Percentiles rank a stretch among this genome's conserved stretches.
Conservation (phyloP, 495 filamentous ascomycete genomes). For the Xylaria castorea region DNA sequence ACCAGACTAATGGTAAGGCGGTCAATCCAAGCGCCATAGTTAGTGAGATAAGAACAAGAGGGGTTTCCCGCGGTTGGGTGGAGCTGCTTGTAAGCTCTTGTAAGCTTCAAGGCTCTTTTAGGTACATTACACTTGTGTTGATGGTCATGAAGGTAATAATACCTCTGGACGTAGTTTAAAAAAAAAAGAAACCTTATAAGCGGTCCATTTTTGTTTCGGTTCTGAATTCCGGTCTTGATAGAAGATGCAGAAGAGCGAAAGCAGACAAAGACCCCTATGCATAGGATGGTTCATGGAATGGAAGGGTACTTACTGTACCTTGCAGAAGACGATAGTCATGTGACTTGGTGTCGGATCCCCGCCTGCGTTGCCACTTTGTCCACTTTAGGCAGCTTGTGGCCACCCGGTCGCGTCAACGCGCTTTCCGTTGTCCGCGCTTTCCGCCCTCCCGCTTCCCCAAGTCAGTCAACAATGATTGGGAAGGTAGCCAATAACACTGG, state of each 20-base stretch:
- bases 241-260: neutral
- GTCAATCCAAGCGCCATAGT: neutral
- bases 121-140: neutral
- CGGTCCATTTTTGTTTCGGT: neutral
- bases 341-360: slow-evolving; percentile 39
- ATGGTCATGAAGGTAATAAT: neutral
- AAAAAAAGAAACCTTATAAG: neutral
- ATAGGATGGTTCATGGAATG: neutral
- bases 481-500: slow-evolving; percentile 22
- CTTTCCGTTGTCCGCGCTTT: slow-evolving; percentile 8
- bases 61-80: neutral
- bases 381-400: slow-evolving; percentile 7
- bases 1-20: neutral
- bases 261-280: neutral
- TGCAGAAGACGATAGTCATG: slow-evolving; percentile 23
- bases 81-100: slow-evolving; percentile 10
- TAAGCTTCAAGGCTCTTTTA: slow-evolving; percentile 1
- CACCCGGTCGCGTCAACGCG: slow-evolving; percentile 25
- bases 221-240: neutral
- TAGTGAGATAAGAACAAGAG: neutral
- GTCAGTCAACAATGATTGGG: slow-evolving; percentile 40
- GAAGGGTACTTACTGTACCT: neutral
- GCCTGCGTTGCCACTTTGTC: neutral
- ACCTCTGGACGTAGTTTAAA: neutral
- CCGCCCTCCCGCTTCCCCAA: slow-evolving; percentile 8